Evolutionary conservation across 768 basidiomycete species (phyloP), one percentile per base, ranked within the genome.

Genomic region (Gloeophyllum trabeum): DNA sequence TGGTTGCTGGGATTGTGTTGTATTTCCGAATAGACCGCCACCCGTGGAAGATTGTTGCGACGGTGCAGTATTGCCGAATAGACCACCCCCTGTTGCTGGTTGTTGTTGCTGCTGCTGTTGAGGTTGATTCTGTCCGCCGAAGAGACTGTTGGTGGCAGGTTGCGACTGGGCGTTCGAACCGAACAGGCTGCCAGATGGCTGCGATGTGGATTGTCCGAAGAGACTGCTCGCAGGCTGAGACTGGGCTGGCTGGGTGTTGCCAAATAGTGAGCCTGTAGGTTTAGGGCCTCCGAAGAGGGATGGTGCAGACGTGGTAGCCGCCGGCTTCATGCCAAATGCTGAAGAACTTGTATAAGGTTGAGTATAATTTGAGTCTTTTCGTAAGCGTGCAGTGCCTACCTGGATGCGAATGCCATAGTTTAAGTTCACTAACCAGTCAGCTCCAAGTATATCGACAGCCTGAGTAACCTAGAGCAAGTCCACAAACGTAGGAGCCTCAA

Each of bases 271-370:
- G 20, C 36, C 20, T 10, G 10, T 21, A 37, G 36, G 13, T 10
- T 10, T 37, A 12, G 36, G 10, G 7, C 20, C 10, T 10, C 36
- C 36, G 20, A 37, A 37, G 20, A 37, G 36, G 50, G 21, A n/a
- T 50, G 46, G 20, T 48, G 48, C 43, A 51, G 46, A 35, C 39
- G 39, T 39, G 52, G 56, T 39, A 41, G 54, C 36, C 47, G 61
- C 49, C 24, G 66, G 58, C 46, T 66, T 64, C 34, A 64, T 50
- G 20, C 68, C 62, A 54, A 71, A 70, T 21, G 65, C 62, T 16
- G 68, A 47, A 24, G 43, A 20, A 16, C 43, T 52, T 19, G 42
- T 18, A 42, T 18, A 42, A 37, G 36, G 10, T 7, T 7, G 20
- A 21, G 7, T 10, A 37, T 7, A 37, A 21, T 7, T 7, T 10